phyloP scores from a whole-genome alignment of 768 basidiomycete species.

The Wakefieldia striispora region DNA sequence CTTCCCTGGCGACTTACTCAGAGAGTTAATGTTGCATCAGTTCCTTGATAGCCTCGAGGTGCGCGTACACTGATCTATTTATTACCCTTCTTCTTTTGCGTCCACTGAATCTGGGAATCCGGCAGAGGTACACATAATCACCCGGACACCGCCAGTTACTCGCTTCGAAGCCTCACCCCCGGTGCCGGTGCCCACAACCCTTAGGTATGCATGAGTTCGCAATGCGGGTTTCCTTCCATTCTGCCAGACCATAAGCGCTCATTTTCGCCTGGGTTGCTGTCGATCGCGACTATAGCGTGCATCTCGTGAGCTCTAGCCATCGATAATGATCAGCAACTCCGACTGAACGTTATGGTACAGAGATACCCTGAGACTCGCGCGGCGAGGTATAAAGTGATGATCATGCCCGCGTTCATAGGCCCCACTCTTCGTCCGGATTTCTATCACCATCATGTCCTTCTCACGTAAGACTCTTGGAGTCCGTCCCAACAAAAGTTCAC shows the following conservation, averaged over 20 bases:
- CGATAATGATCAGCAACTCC: conserved; percentile 10
- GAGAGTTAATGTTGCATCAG: neutral
- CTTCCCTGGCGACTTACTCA: too few species aligned
- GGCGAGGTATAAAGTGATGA: conserved; percentile 16
- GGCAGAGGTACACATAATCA: neutral
- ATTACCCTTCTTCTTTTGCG: neutral
- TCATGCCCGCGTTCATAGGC: neutral
- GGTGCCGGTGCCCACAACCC: too few species aligned
- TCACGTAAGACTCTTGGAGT: conserved; percentile 2
- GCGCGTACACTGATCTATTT: neutral
- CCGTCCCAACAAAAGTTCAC: conserved; percentile 5
- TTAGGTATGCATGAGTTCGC: conserved; percentile 1
- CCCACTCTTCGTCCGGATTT: neutral
- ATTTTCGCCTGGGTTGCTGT: neutral
- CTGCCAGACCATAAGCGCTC: conserved; percentile 3
- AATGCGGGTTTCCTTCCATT: conserved; percentile 8
- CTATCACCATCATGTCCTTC: conserved; percentile 18
- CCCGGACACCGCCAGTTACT: too few species aligned
- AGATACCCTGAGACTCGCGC: neutral
- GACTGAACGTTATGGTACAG: neutral
- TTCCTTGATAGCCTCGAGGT: conserved; percentile 12
- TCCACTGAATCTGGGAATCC: neutral
- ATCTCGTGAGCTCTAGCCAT: neutral
- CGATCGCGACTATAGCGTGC: conserved; percentile 19
- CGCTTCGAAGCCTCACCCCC: too few species aligned